These are phyloP conservation scores for Cyclotella sp. DNA, from an alignment of 108 stramenopile genomes.

Conservation along the genomic window DNA sequence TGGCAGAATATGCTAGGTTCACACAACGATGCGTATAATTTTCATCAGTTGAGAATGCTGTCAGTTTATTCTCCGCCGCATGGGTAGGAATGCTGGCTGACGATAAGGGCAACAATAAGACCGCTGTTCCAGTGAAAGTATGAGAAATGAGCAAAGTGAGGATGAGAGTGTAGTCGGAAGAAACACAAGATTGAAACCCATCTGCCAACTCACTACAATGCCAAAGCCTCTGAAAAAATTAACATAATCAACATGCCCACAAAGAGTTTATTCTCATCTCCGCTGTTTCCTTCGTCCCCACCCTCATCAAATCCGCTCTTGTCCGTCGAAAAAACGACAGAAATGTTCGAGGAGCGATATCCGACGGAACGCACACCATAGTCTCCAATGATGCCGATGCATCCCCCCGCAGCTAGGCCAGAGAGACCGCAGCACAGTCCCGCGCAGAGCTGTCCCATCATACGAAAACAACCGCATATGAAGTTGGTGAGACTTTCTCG, in stretches of 20 bases:
- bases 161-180: too few relatives aligned
- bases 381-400: constrained; percentile 90
- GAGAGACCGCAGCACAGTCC: constrained; percentile 84
- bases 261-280: too few relatives aligned
- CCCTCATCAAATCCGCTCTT: constrained; percentile 47
- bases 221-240: too few relatives aligned
- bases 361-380: constrained; percentile 86
- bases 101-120: constrained; percentile 46
- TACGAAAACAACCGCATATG: background rate
- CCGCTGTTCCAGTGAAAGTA: too few relatives aligned
- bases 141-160: too few relatives aligned
- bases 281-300: constrained; percentile 39
- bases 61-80: constrained; percentile 28
- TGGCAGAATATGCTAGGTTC: too few relatives aligned
- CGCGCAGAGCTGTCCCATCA: constrained; percentile 56
- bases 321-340: constrained; percentile 71
- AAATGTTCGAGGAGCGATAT: constrained; percentile 81
- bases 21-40: too few relatives aligned
- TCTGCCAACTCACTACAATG: too few relatives aligned
- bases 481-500: too few relatives aligned
- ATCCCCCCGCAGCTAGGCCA: constrained; percentile 82
- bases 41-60: too few relatives aligned
- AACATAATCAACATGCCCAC: constrained; percentile 63
- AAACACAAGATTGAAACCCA: too few relatives aligned
- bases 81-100: background rate